These are phyloP conservation scores for Xerocomellus chrysenteron DNA, from an alignment of 768 basidiomycete species.

Conservation along the genomic window DNA sequence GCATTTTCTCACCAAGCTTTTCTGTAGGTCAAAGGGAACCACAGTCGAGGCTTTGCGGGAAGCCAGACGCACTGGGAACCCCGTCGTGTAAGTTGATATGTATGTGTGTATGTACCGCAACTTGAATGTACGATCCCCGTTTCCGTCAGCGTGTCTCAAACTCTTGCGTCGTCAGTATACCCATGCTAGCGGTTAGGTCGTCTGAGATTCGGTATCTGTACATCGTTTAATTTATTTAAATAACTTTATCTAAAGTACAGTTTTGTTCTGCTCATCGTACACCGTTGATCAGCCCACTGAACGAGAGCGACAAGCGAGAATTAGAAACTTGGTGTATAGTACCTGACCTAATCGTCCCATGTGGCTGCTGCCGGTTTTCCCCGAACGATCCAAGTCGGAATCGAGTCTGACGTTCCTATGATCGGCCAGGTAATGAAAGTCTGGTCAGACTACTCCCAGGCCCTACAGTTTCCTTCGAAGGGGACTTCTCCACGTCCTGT, in stretches of 20 bases:
- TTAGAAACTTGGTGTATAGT: background rate
- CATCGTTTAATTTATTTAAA: too few relatives aligned
- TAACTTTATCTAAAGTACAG: too few relatives aligned
- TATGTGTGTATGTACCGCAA: background rate
- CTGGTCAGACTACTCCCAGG: background rate
- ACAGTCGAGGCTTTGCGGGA: constrained; percentile 9
- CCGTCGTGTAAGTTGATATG: background rate
- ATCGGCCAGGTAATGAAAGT: background rate
- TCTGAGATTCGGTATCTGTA: too few relatives aligned
- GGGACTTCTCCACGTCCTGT: constrained; percentile 4
- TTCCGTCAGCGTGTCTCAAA: too few relatives aligned
- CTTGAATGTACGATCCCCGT: background rate
- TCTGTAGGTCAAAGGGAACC: constrained; percentile 14
- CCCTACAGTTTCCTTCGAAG: background rate
- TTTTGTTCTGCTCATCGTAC: background rate
- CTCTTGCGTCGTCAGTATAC: too few relatives aligned
- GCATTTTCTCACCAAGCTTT: background rate
- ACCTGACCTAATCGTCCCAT: background rate
- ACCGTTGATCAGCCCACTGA: background rate
- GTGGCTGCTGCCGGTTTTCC: background rate
- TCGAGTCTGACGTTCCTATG: background rate
- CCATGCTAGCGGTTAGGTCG: too few relatives aligned
- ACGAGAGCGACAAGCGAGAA: background rate
- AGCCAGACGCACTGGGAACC: background rate
- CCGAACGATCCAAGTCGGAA: background rate